These are phyloP conservation scores for Jamesozyma lodderae DNA, from an alignment of 805 yeast genomes.

Conservation along the genomic window DNA sequence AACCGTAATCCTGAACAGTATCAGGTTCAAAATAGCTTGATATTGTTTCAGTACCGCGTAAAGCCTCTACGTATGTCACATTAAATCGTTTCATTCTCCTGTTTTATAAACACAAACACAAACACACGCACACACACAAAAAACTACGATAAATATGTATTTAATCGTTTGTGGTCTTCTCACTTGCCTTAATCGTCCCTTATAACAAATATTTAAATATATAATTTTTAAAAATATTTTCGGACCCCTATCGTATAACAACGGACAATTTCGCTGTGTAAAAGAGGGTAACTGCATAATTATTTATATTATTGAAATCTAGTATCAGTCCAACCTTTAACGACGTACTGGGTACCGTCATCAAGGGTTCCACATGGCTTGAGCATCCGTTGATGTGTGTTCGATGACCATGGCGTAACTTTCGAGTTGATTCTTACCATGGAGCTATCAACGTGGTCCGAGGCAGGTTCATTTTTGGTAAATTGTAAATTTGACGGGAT, in stretches of 20 bases:
- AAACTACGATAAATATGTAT: too few relatives aligned
- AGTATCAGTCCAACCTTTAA: conserved; percentile 30
- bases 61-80: conserved; percentile 24
- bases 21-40: conserved; percentile 19
- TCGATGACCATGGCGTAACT: conserved; percentile 22
- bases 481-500: conserved; percentile 22
- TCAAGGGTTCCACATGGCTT: conserved; percentile 26
- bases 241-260: too few relatives aligned
- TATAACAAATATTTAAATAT: too few relatives aligned
- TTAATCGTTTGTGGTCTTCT: too few relatives aligned
- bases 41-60: conserved; percentile 14
- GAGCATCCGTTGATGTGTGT: conserved; percentile 12
- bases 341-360: conserved; percentile 26
- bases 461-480: not conserved
- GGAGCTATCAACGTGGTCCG: conserved; percentile 6
- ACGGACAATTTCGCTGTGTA: too few relatives aligned
- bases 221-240: too few relatives aligned
- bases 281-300: not conserved
- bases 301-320: conserved; percentile 11
- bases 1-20: conserved; percentile 17
- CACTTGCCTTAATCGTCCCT: too few relatives aligned
- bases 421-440: conserved; percentile 21
- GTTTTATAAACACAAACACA: too few relatives aligned
- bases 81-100: conserved; percentile 18
- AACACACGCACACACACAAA: too few relatives aligned